Evolutionary conservation across 164 flowering plant species (phyloP), one percentile per base, ranked within the genome.

Genomic region (Akebia trifoliata): DNA sequence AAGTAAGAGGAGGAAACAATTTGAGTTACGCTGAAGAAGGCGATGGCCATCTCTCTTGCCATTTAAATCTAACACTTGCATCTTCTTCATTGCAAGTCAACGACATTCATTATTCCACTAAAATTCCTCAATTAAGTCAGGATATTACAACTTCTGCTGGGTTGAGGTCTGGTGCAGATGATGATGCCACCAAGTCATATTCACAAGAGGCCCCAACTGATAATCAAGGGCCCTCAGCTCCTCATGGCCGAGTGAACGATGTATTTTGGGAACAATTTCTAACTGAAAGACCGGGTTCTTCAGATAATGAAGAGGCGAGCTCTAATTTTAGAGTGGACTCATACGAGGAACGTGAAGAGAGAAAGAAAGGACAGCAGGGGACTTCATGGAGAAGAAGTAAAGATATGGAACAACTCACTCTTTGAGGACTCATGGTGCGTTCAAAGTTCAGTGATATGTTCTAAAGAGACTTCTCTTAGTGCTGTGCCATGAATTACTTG

Each of bases 191-290:
- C 17, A 31, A 60, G 31, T 43, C 81, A 46, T 74, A 84, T 56
- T 65, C 76, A 2, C 70, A 57, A 61, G 84, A 72, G 57, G 66
- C 65, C 7, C 67, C 72, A 26, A 59, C 22, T 37, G 61, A 56
- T 43, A 73, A 65, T 57, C 77, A 72, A 51, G 78, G 7, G 30
- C 64, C 72, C 38, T 63, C 75, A 60, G 72, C 78, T 54, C 53
- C 70, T 43, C 84, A 66, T 52, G 77, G 63, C 44, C 72, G 79
- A 61, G 96, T 79, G 14, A 93, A 93, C 65, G 99, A 93, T 77
- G 79, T 73, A 6, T 91, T 91, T 69, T 91, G 98, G 98, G 98
- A 88, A 71, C 96, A 85, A 61, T 92, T 84, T 42, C 76, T 91
- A 12, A 86, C 98, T 9, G 98, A 92, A 73, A 85, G 87, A 62